Percentiles rank a stretch among this genome's conserved stretches.
Conservation (phyloP, 257 asterid genomes). For the Solanum microdontum region DNA sequence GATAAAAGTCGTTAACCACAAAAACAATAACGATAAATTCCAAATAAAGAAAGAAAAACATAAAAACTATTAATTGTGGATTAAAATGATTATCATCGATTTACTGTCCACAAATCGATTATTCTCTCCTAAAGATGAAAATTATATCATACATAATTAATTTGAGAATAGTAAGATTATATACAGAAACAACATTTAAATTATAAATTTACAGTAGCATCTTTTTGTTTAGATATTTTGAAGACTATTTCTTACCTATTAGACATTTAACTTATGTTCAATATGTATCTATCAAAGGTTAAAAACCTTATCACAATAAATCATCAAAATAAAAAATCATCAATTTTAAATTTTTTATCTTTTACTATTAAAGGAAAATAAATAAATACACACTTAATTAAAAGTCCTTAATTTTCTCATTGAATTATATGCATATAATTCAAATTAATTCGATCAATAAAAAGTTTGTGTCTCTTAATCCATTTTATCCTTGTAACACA, state of each 20-base stretch:
- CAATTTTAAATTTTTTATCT: too few relatives aligned
- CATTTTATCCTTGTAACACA: neutral
- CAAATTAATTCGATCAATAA: neutral
- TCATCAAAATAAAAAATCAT: neutral
- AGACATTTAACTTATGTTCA: neutral
- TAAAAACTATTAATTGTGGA: fast-evolving
- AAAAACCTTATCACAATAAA: neutral
- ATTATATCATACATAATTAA: neutral
- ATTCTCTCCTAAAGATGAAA: neutral
- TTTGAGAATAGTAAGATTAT: neutral
- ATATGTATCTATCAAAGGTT: neutral
- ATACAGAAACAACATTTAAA: neutral
- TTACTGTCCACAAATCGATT: fast-evolving
- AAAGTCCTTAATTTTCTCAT: neutral
- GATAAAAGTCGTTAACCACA: neutral
- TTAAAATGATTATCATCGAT: neutral
- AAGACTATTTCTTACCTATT: neutral
- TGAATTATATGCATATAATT: neutral
- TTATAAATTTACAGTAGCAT: neutral
- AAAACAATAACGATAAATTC: neutral
- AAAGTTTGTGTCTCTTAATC: neutral
- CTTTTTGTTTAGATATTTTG: neutral
- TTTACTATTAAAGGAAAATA: neutral
- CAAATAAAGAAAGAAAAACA: neutral
- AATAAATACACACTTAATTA: neutral